Conservation (phyloP, 2,329 filamentous ascomycete genomes). For the Nothomitra cinnamomea region DNA sequence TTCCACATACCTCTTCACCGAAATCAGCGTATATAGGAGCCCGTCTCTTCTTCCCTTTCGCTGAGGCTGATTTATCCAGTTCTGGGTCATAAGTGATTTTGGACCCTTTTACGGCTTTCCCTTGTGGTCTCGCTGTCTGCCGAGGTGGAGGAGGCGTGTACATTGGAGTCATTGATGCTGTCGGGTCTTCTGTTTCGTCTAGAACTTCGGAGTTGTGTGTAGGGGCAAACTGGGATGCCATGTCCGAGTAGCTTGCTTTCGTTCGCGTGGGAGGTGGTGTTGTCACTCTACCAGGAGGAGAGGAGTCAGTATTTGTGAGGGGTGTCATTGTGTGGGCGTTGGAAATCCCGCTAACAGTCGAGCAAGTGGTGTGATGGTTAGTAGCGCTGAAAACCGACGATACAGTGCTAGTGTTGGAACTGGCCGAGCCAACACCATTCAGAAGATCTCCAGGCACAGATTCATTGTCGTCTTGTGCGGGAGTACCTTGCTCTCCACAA, state of each 20-base stretch:
- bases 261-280: constrained; percentile 33
- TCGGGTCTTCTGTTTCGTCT: constrained; percentile 10
- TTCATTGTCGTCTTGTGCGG: constrained; percentile 35
- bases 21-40: constrained; percentile 36
- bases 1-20: constrained; percentile 27
- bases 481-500: neutral
- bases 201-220: constrained; percentile 5
- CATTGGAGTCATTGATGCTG: constrained; percentile 23
- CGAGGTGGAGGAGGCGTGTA: constrained; percentile 27
- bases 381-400: constrained; percentile 54
- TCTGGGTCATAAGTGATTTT: constrained; percentile 46
- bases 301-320: constrained; percentile 48
- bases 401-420: constrained; percentile 51
- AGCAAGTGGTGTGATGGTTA: constrained; percentile 32
- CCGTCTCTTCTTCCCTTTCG: constrained; percentile 35
- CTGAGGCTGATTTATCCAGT: constrained; percentile 37
- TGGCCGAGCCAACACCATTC: constrained; percentile 54
- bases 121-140: constrained; percentile 32
- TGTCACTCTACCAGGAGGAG: constrained; percentile 37
- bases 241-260: constrained; percentile 9
- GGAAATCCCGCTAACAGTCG: constrained; percentile 36
- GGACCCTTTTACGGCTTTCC: constrained; percentile 37
- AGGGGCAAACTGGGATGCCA: neutral
- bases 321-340: constrained; percentile 42
- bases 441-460: constrained; percentile 46